phyloP scores from a whole-genome alignment of 371 early-diverging fungal genomes.

The Dentiscutata heterogama region DNA sequence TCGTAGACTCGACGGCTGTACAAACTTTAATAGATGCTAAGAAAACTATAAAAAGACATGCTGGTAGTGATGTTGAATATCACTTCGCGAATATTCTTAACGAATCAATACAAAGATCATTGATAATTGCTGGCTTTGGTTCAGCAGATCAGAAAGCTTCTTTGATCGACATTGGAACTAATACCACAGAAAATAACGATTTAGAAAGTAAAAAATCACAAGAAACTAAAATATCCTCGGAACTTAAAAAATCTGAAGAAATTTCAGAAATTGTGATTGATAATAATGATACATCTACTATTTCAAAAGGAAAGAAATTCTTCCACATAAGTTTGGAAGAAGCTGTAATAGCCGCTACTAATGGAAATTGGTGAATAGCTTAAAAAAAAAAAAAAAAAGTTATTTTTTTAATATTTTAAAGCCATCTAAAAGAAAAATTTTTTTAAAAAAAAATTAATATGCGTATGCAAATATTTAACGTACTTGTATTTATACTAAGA shows the following conservation, averaged over 20 bases:
- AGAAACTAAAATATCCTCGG: neutral
- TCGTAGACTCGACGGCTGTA: conserved; percentile 71
- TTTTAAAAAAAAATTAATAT: too few relatives aligned
- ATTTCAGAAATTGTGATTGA: neutral
- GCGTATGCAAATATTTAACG: too few relatives aligned
- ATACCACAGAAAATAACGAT: neutral
- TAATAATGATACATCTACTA: too few relatives aligned
- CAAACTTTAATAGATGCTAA: conserved; percentile 70
- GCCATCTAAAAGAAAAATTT: too few relatives aligned
- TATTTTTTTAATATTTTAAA: too few relatives aligned
- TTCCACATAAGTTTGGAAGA: conserved; percentile 64
- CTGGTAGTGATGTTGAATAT: conserved; percentile 63
- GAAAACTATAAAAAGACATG: conserved; percentile 61
- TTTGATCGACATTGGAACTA: neutral
- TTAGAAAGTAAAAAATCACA: neutral
- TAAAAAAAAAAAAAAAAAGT: too few relatives aligned
- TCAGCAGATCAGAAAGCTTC: conserved; percentile 45
- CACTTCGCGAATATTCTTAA: conserved; percentile 61
- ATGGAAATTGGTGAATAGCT: neutral
- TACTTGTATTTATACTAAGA: too few relatives aligned
- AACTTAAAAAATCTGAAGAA: neutral
- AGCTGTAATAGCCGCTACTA: conserved; percentile 56
- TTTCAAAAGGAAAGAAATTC: conserved; percentile 45
- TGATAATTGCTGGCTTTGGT: conserved; percentile 60
- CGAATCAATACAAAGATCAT: conserved; percentile 54